Percentiles rank a stretch among this genome's conserved stretches.
phyloP scores from a whole-genome alignment of 345 rosid species.

The Anacardium occidentale region DNA sequence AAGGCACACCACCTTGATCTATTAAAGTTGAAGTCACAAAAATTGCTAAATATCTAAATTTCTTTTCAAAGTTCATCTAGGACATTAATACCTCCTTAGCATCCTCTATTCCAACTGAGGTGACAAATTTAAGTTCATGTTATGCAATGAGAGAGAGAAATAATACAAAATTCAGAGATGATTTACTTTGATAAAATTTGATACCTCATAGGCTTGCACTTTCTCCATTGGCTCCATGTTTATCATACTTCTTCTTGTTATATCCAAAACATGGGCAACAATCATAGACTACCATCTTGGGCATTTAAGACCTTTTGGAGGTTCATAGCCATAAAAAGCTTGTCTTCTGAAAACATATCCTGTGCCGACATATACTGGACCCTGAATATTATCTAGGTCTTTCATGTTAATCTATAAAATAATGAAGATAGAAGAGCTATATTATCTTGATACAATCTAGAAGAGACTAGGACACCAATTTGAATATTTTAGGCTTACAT shows the following conservation, averaged over 20 bases:
- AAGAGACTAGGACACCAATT: background rate
- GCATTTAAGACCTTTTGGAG: slow-evolving; percentile 85
- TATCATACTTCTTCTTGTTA: slow-evolving; percentile 51
- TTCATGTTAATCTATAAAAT: slow-evolving; percentile 67
- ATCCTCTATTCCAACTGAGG: slow-evolving; percentile 46
- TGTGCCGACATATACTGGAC: slow-evolving; percentile 95
- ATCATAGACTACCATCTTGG: slow-evolving; percentile 93
- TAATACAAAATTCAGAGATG: slow-evolving; percentile 1
- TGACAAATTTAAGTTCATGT: background rate
- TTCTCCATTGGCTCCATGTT: slow-evolving; percentile 47
- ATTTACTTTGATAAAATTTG: background rate
- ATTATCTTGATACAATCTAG: background rate
- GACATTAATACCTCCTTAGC: slow-evolving; percentile 87
- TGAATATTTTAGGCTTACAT: slow-evolving; percentile 43
- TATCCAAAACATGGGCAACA: slow-evolving; percentile 97
- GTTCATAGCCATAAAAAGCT: slow-evolving; percentile 93
- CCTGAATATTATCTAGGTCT: slow-evolving; percentile 88
- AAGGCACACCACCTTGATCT: slow-evolving; percentile 97
- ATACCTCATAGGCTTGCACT: slow-evolving; percentile 63
- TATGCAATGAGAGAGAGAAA: background rate
- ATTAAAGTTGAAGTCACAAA: slow-evolving; percentile 90
- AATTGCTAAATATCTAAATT: slow-evolving; percentile 86
- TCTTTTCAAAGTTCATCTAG: slow-evolving; percentile 90
- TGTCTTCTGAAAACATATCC: slow-evolving; percentile 94
- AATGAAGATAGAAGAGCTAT: slow-evolving; percentile 1